Base-by-base conservation (phyloP, 2,329 filamentous ascomycete species). In the Akanthomyces lecanii region DNA sequence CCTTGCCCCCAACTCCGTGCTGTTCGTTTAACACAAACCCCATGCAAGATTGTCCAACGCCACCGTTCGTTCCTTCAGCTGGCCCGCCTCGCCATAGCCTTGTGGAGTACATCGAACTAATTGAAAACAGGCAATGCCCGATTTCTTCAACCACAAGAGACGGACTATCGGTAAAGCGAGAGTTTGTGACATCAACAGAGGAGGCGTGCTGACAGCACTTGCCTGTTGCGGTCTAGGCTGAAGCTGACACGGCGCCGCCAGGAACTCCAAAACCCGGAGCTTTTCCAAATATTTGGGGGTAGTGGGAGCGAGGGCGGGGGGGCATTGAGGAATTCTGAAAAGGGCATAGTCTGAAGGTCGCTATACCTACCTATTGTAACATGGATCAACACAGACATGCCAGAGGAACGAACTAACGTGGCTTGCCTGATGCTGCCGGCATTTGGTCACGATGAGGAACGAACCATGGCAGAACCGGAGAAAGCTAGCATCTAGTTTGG, bases 181-280 rank as follows among this genome's bases (percentile, higher is more conserved):
- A 28, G 12, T 28, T 25, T 21, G 36, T 44, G 23, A 44, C 36
- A 30, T 57, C 42, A 33, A 47, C 33, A 12, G n/a, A 45, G 25
- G 28, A 36, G 28, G 4, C n/a, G 51, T 53, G 56, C 56, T 59
- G 56, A 59, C 56, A 21, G 23, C 11, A 59, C 56, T 42, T 59
- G 45, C 56, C 56, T 40, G 33, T 59, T 59, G 45, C 21, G 56
- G 56, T 25, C 44, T 59, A 59, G 56, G 23, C 33, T 36, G 56
- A 59, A 8, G 56, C 56, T 59, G 33, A 59, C 56, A 42, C 8
- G 23, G 23, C 45, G 21, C 4, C 45, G 21, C 21, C 44, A 21
- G 44, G n/a, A 6, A 3, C 42, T 44, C 5, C n/a, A 48, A 48
- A 48, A 36, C 4, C 45, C 45, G 45, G 45, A 48, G 45, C 23